Evolutionary conservation across 1,284 basidiomycete genomes (phyloP), one percentile per base, ranked within the genome.

Genomic region (Agaricales sp.): DNA sequence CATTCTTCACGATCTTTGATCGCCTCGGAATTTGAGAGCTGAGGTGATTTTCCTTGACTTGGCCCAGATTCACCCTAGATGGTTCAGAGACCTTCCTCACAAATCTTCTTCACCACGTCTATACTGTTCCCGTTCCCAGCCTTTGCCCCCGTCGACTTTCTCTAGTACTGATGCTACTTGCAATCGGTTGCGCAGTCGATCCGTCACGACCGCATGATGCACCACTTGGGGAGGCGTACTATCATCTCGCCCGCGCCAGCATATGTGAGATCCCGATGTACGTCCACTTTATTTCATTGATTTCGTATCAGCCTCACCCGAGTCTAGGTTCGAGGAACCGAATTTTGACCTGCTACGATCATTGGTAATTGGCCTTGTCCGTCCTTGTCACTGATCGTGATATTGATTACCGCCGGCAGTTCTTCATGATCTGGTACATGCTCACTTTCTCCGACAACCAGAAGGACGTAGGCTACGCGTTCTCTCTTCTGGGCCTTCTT

Each of bases 391-490:
- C 2, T 14, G 24, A 20, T 53, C 24, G 30, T 49, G 23, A 21
- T 49, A 24, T 56, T 11, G 43, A 48, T 49, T n/a, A n/a, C n/a
- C n/a, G n/a, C 53, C 3, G 44, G 6, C 51, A 82, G 77, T 82
- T 83, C 58, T 81, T 80, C 60, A 83, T 83, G 79, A 73, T 80
- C 41, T 82, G 78, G 75, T 83, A 80, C 58, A 74, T 83, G 47
- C 67, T 82, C 21, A 76, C 81, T 54, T 83, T 81, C 55, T 81
- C 80, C 4, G 78, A 80, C 57, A 77, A 81, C 57, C 79, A 77
- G 54, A 78, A 78, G 53, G 77, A 78, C 0, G 69, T 80, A 8
- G 77, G 79, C 19, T 80, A 82, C 53, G 80, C 80, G 4, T 82
- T 80, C 79, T 78, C 79, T 50, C 66, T 83, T 39, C 76, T 82